These are phyloP conservation scores for Sporobolus alterniflorus DNA, from an alignment of 202 grass and related monocot species.

Conservation along the genomic window DNA sequence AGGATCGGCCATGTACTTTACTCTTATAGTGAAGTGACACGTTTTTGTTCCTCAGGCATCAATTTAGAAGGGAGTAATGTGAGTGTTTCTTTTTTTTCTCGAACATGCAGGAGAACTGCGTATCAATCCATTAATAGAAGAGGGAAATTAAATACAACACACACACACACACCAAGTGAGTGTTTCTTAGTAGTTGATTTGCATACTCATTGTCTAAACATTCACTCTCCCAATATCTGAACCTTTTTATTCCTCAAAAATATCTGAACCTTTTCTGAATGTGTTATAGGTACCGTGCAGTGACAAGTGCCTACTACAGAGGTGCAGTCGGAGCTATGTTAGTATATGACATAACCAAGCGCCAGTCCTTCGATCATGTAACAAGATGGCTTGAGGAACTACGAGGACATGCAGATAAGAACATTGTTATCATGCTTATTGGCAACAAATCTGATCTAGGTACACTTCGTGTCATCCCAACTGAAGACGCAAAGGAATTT, in stretches of 20 bases:
- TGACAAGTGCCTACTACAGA: constrained; percentile 97
- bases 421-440: constrained; percentile 86
- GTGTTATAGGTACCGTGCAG: constrained; percentile 78
- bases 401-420: constrained; percentile 73
- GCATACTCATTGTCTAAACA: not conserved
- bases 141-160: no score
- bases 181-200: not conserved
- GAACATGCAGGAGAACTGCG: no score
- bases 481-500: constrained; percentile 85
- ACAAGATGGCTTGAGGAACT: constrained; percentile 80
- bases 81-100: no score
- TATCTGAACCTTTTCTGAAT: constrained; percentile 10
- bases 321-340: constrained; percentile 92
- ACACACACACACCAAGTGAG: no score
- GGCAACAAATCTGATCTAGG: constrained; percentile 88
- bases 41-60: not conserved
- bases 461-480: constrained; percentile 63
- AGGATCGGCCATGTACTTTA: no score
- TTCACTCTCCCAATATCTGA: not conserved
- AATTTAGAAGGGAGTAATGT: not conserved
- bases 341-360: constrained; percentile 88
- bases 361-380: constrained; percentile 87
- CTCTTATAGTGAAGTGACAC: no score
- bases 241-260: no score
- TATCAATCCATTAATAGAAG: no score